These are phyloP conservation scores for Cercospora sesami DNA, from an alignment of 2,329 filamentous ascomycete species.

Conservation along the genomic window DNA sequence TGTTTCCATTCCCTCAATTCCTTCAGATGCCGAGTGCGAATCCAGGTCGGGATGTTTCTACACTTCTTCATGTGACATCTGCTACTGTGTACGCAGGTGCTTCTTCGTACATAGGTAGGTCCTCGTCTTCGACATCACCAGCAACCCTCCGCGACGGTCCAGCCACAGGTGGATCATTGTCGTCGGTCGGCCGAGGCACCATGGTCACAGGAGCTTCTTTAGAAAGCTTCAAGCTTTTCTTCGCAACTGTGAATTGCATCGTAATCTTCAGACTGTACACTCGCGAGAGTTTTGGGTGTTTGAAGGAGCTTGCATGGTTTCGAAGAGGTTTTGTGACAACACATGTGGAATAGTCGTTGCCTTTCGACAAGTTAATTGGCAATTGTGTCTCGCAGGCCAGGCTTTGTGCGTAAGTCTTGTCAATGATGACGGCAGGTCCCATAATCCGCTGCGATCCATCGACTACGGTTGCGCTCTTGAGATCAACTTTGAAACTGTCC, in stretches of 20 bases:
- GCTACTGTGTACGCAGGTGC: constrained; percentile 6
- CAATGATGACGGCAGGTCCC: constrained; percentile 17
- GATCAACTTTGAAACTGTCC: constrained; percentile 20
- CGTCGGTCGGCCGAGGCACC: constrained; percentile 18
- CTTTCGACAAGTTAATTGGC: constrained; percentile 19
- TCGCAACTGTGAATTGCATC: constrained; percentile 23
- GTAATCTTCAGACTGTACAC: constrained; percentile 21
- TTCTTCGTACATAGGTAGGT: constrained; percentile 7
- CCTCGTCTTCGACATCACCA: constrained; percentile 2
- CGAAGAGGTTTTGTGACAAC: constrained; percentile 13
- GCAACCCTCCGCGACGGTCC: not conserved
- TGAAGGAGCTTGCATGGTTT: constrained; percentile 20
- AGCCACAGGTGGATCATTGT: constrained; percentile 1
- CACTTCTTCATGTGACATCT: not conserved
- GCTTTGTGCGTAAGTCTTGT: constrained; percentile 18
- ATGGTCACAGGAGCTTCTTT: constrained; percentile 20
- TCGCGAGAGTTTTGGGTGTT: constrained; percentile 22
- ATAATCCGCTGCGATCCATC: constrained; percentile 20
- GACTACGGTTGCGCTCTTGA: constrained; percentile 19
- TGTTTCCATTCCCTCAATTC: not conserved
- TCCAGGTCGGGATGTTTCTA: not conserved
- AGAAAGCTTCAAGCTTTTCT: constrained; percentile 18
- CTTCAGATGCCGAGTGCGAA: not conserved
- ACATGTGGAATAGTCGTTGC: constrained; percentile 15
- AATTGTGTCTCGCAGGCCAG: constrained; percentile 14